These are phyloP conservation scores for Phialocephala subalpina DNA, from an alignment of 2,329 filamentous ascomycete species.

Conservation along the genomic window DNA sequence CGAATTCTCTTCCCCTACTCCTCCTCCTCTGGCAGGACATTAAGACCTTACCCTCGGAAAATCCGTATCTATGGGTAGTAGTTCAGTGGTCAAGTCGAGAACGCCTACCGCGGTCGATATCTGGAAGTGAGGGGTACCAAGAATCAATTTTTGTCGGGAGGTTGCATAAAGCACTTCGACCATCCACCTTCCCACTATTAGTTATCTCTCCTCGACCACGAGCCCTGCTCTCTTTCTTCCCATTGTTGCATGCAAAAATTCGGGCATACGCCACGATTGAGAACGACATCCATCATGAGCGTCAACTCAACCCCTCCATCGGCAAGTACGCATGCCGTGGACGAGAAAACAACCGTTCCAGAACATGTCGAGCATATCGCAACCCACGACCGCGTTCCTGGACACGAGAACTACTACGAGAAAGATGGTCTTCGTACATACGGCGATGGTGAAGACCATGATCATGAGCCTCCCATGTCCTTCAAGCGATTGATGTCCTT, in stretches of 20 bases:
- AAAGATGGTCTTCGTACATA: constrained; percentile 50
- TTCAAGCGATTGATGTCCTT: constrained; percentile 60
- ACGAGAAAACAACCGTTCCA: constrained; percentile 8
- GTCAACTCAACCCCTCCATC: constrained; percentile 20
- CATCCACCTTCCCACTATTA: not conserved
- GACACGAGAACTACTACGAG: constrained; percentile 33
- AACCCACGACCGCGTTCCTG: constrained; percentile 31
- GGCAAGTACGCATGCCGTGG: constrained; percentile 6
- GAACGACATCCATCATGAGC: constrained; percentile 16
- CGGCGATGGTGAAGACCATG: constrained; percentile 55
- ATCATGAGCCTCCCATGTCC: constrained; percentile 55
- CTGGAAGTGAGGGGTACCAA: constrained; percentile 11
- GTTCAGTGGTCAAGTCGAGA: not conserved
- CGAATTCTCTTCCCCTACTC: not conserved
- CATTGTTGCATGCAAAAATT: not conserved
- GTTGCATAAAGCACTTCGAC: constrained; percentile 11
- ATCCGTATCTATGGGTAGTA: constrained; percentile 10
- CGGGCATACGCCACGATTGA: not conserved
- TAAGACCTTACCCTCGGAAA: constrained; percentile 9
- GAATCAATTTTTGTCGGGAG: not conserved
- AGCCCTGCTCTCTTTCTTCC: not conserved
- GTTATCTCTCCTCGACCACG: not conserved
- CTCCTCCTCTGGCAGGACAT: not conserved
- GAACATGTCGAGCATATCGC: constrained; percentile 22
- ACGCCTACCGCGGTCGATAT: constrained; percentile 16